phyloP scores from a whole-genome alignment of 441 rosid species.

The Populus hybrid region DNA sequence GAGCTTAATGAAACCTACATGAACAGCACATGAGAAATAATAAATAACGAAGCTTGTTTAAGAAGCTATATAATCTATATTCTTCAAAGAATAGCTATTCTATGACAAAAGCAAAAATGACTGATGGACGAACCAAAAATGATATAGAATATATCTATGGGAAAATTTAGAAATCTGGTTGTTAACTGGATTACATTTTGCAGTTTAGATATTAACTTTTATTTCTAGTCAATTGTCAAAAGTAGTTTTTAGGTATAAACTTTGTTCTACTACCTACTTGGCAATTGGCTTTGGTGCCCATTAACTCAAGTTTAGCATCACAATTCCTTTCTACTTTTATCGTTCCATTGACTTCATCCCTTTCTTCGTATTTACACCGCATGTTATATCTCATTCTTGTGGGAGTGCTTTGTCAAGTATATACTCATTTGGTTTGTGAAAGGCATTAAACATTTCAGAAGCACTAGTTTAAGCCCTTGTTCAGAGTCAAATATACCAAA shows the following conservation, averaged over 20 bases:
- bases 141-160: neutral
- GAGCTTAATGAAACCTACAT: neutral
- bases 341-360: neutral
- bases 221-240: neutral
- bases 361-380: no score
- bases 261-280: neutral
- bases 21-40: neutral
- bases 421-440: no score
- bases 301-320: neutral
- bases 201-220: neutral
- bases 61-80: neutral
- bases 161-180: neutral
- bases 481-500: no score
- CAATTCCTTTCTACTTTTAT: neutral
- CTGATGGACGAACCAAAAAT: neutral
- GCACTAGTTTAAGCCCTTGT: no score
- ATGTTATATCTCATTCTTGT: no score
- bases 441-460: no score
- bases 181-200: neutral
- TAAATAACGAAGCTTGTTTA: neutral
- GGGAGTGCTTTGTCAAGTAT: no score
- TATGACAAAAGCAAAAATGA: neutral
- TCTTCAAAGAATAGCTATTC: neutral
- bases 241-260: neutral
- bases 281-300: neutral